Percentiles rank a stretch among this genome's conserved stretches.
Conservation (phyloP, 202 grass and related monocot species). For the Schoenoplectus tabernaemontani region DNA sequence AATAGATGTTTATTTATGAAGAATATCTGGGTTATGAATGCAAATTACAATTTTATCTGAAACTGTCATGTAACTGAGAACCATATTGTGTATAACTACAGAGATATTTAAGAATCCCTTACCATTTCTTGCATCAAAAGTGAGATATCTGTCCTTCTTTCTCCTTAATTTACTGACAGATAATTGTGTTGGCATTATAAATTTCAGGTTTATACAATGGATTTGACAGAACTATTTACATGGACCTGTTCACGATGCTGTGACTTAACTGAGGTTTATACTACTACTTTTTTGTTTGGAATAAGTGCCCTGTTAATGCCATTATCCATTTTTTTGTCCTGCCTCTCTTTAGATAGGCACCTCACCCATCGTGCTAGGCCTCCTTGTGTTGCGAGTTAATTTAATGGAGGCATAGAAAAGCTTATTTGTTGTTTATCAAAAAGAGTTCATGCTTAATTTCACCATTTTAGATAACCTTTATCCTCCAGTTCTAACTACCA, state of each 20-base stretch:
- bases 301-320: neutral
- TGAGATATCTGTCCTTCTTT: neutral
- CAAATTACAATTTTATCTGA: neutral
- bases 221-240: slow-evolving; percentile 81
- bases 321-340: neutral
- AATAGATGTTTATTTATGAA: neutral
- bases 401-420: neutral
- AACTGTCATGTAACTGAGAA: neutral
- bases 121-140: neutral
- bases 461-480: slow-evolving; percentile 4
- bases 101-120: neutral
- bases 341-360: neutral
- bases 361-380: neutral
- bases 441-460: neutral
- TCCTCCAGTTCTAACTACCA: neutral
- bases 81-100: neutral
- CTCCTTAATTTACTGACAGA: neutral
- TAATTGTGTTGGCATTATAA: neutral
- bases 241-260: slow-evolving; percentile 81
- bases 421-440: neutral
- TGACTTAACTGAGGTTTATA: slow-evolving; percentile 46
- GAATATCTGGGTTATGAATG: neutral
- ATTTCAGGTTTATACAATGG: slow-evolving; percentile 86
- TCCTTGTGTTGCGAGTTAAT: neutral
- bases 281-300: neutral